phyloP scores from a whole-genome alignment of 2,329 filamentous ascomycete genomes.

The Penicillium sp. region DNA sequence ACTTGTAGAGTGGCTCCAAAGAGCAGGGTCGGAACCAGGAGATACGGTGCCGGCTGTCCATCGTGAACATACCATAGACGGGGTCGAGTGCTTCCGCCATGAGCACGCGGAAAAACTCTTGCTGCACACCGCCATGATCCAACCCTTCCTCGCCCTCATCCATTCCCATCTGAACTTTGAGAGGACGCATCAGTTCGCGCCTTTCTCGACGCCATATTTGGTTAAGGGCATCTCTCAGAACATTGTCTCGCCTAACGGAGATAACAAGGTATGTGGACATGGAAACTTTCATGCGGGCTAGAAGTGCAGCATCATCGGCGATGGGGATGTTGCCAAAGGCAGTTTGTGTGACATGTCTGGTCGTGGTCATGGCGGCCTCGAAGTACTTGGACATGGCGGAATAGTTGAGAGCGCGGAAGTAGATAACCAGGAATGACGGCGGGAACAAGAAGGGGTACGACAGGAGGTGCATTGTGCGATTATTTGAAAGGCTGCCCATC shows the following conservation, averaged over 20 bases:
- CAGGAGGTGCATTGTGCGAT: conserved; percentile 66
- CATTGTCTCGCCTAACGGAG: conserved; percentile 60
- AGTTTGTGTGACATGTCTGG: conserved; percentile 44
- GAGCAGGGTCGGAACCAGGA: conserved; percentile 84
- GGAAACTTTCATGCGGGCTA: conserved; percentile 60
- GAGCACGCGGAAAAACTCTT: conserved; percentile 87
- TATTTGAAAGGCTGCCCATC: conserved; percentile 58
- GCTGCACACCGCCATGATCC: conserved; percentile 91
- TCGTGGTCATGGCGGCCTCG: conserved; percentile 57
- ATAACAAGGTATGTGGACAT: conserved; percentile 67
- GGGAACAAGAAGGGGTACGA: conserved; percentile 77
- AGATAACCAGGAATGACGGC: conserved; percentile 65
- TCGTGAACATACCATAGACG: conserved; percentile 69
- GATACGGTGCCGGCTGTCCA: conserved; percentile 70
- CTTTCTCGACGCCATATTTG: conserved; percentile 84
- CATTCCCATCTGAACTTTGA: conserved; percentile 83
- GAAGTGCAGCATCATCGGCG: conserved; percentile 57
- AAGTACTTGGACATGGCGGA: conserved; percentile 76
- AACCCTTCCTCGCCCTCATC: conserved; percentile 80
- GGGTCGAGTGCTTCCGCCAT: conserved; percentile 75
- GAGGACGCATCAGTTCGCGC: conserved; percentile 72
- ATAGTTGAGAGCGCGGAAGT: conserved; percentile 85
- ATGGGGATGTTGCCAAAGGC: conserved; percentile 41
- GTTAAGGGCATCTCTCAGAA: conserved; percentile 71
- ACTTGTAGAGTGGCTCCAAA: conserved; percentile 80